These are phyloP conservation scores for Nectriaceae sp. DNA, from an alignment of 2,329 filamentous ascomycete species.

Conservation along the genomic window DNA sequence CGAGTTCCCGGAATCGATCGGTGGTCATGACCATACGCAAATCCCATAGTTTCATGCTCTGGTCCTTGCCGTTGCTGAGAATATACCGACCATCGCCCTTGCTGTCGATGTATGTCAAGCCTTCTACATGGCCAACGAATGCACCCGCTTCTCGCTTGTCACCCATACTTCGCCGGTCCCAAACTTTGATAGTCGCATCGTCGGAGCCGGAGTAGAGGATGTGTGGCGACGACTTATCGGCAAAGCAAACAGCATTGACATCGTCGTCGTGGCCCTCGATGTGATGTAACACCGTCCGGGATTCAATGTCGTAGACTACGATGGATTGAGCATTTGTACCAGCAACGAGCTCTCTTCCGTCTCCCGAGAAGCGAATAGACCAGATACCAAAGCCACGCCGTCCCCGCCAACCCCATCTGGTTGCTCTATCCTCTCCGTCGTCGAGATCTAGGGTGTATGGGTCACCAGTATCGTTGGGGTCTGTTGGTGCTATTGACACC, in stretches of 20 bases:
- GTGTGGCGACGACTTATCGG: constrained; percentile 84
- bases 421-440: constrained; percentile 24
- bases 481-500: constrained; percentile 85
- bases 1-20: constrained; percentile 58
- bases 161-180: constrained; percentile 91
- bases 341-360: constrained; percentile 86
- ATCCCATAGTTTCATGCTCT: constrained; percentile 98
- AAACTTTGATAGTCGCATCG: constrained; percentile 91
- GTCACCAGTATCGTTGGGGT: constrained; percentile 78
- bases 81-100: constrained; percentile 79
- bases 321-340: constrained; percentile 80
- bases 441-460: constrained; percentile 76
- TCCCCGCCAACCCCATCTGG: constrained; percentile 28
- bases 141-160: constrained; percentile 72
- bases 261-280: constrained; percentile 81
- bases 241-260: constrained; percentile 96
- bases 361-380: constrained; percentile 89
- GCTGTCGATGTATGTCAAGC: constrained; percentile 69
- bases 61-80: constrained; percentile 92
- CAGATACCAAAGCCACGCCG: constrained; percentile 66
- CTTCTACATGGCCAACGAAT: constrained; percentile 67
- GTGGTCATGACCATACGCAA: constrained; percentile 84
- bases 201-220: constrained; percentile 96
- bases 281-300: constrained; percentile 70
- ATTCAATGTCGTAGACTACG: constrained; percentile 91